Conservation (phyloP, 768 basidiomycete genomes). For the Pleurotus ostreatus region DNA sequence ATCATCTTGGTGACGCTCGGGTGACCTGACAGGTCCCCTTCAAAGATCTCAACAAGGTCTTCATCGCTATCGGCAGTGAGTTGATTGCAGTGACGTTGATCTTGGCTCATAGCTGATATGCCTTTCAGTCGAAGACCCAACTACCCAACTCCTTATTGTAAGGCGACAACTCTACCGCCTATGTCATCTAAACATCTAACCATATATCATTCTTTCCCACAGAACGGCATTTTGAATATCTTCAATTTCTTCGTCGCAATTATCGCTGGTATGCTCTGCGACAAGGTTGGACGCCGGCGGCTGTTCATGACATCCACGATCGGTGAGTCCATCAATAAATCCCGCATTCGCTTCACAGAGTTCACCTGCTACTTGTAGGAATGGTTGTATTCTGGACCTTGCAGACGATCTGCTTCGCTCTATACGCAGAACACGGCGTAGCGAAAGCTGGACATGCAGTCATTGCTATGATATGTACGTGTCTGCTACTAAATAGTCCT, state of each 20-base stretch:
- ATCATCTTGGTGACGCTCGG: too few species aligned
- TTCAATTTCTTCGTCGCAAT: constrained; percentile 55
- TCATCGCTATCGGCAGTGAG: constrained; percentile 43
- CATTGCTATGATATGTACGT: constrained; percentile 57
- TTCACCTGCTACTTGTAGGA: constrained; percentile 41
- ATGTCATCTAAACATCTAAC: constrained; percentile 9
- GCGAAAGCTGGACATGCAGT: constrained; percentile 42
- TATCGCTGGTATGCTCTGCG: constrained; percentile 42
- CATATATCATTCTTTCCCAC: constrained; percentile 35
- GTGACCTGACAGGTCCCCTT: constrained; percentile 36
- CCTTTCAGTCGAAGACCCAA: constrained; percentile 20
- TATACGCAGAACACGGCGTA: constrained; percentile 27
- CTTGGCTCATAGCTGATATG: background rate
- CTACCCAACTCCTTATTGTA: constrained; percentile 15
- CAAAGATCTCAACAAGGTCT: constrained; percentile 52
- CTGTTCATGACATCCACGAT: constrained; percentile 42
- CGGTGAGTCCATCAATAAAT: constrained; percentile 26
- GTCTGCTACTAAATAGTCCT: too few species aligned
- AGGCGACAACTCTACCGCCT: constrained; percentile 9
- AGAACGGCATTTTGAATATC: constrained; percentile 54
- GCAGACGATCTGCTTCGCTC: constrained; percentile 49
- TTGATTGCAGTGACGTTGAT: background rate
- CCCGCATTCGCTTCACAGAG: constrained; percentile 28
- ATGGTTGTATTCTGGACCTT: constrained; percentile 57
- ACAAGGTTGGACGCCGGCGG: constrained; percentile 44